phyloP scores from a whole-genome alignment of 2,329 filamentous ascomycete species.

The Fusarium foetens region DNA sequence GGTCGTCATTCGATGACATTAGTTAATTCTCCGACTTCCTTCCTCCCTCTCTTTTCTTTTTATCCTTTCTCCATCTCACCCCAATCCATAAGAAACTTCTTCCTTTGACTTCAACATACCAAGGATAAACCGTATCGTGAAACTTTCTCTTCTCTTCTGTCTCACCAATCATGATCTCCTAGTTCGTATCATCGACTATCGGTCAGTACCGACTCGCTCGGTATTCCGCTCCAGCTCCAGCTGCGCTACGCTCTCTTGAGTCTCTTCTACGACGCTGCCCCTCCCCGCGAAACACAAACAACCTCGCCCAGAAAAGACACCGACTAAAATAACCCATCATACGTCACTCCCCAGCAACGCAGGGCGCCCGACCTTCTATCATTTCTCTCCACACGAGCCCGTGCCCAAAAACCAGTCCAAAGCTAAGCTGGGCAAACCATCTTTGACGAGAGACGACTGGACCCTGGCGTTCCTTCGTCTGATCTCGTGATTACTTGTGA shows the following conservation, averaged over 20 bases:
- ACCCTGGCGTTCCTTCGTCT: slow-evolving; percentile 29
- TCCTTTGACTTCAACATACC: slow-evolving; percentile 4
- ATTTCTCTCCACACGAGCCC: slow-evolving; percentile 27
- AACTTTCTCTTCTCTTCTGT: background rate
- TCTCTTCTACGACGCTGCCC: slow-evolving; percentile 12
- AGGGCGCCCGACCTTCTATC: slow-evolving; percentile 24
- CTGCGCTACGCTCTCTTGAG: slow-evolving; percentile 1
- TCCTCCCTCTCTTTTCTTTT: background rate
- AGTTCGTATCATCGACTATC: slow-evolving; percentile 8
- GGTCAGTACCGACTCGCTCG: background rate
- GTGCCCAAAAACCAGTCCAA: slow-evolving; percentile 20
- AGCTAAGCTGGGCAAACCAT: slow-evolving; percentile 24
- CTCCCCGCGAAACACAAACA: slow-evolving; percentile 35
- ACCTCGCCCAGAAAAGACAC: slow-evolving; percentile 34
- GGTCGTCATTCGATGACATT: slow-evolving; percentile 12
- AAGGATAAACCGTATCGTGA: slow-evolving; percentile 10
- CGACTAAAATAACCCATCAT: slow-evolving; percentile 36
- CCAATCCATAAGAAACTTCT: background rate
- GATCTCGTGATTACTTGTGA: slow-evolving; percentile 40
- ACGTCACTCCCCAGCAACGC: slow-evolving; percentile 42
- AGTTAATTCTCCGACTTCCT: slow-evolving; percentile 11
- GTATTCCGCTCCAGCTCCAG: background rate
- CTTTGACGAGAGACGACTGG: slow-evolving; percentile 23
- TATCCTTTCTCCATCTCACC: background rate
- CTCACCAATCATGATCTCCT: slow-evolving; percentile 31